Base-by-base conservation (phyloP, 768 basidiomycete genomes). In the Ramaria sp. region DNA sequence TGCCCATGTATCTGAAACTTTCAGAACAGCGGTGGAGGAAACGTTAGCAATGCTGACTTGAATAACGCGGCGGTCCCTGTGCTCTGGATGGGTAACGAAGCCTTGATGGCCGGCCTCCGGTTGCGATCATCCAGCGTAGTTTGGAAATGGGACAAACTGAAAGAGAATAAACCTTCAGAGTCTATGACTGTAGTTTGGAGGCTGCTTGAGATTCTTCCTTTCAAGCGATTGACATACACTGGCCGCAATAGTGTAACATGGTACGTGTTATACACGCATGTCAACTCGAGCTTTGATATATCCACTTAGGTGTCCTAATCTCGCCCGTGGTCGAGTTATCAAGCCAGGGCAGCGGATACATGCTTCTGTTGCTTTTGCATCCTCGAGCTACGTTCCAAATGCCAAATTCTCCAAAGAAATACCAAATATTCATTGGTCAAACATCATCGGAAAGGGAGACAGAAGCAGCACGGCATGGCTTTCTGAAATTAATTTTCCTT, bases 51-150 rank as follows among this genome's bases (percentile, higher is more conserved):
- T 18, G 25, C 36, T 8, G 45, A 48, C 5, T 48, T 50, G 34
- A 47, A 56, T 12, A 48, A 50, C 5, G 56, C 58, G 25, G 58
- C 50, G 5, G 52, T 59, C 32, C 63, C 67, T 1, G 50, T 69
- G 1, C 22, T 65, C 9, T 69, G 68, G 68, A 69, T 69, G 69
- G 62, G 65, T 47, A 60, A 58, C 15, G 66, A 70, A 51, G 69
- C 69, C 1, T 12, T 50, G 5, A 52, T 43, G 1, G 50, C 32
- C 8, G 69, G 69, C 32, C 62, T 70, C 1, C 54, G 47, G 3
- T 57, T 70, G 43, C 48, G 58, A 7, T 61, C 48, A 3, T 44
- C 42, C 24, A 38, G 13, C 10, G 37, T 3, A 24, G 38, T 58
- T 38, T 59, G 55, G 51, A 49, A 38, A 57, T 49, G 48, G 48